phyloP scores from a whole-genome alignment of 169 alveolate genomes.

The Plasmodium sp. region DNA sequence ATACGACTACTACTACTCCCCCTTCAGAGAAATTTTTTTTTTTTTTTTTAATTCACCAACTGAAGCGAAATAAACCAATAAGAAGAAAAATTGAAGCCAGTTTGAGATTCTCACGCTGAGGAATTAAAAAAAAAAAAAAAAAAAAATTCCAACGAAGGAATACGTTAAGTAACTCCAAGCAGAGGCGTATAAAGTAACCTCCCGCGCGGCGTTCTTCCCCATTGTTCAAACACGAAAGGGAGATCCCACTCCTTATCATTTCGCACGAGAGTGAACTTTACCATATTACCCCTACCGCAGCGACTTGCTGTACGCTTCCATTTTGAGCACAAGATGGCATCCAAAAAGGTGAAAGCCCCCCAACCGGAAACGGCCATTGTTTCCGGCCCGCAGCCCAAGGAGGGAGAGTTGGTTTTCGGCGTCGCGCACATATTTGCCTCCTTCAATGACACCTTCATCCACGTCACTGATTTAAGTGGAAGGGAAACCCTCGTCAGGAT shows the following conservation, averaged over 20 bases:
- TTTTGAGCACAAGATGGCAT: conserved; percentile 28
- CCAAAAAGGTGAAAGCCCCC: conserved; percentile 66
- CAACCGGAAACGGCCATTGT: conserved; percentile 76
- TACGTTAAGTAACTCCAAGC: neutral
- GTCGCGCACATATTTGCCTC: conserved; percentile 99
- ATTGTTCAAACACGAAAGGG: neutral
- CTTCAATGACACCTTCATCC: conserved; percentile 99
- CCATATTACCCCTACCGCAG: neutral
- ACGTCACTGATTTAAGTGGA: conserved; percentile 99
- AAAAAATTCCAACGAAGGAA: neutral
- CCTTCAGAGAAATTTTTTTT: too few species aligned
- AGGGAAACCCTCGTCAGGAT: conserved; percentile 99
- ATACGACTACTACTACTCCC: neutral
- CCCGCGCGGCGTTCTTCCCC: neutral
- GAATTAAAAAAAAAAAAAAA: neutral
- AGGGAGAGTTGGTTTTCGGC: conserved; percentile 97
- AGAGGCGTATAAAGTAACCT: neutral
- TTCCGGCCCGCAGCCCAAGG: conserved; percentile 90
- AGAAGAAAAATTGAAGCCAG: neutral
- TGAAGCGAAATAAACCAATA: neutral
- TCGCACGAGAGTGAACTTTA: neutral
- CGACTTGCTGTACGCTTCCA: neutral
- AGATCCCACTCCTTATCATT: neutral
- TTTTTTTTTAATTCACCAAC: neutral
- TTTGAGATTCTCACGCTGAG: neutral